Evolutionary conservation across 495 filamentous ascomycete species (phyloP).

Genomic region (Penicillium paxilli): DNA sequence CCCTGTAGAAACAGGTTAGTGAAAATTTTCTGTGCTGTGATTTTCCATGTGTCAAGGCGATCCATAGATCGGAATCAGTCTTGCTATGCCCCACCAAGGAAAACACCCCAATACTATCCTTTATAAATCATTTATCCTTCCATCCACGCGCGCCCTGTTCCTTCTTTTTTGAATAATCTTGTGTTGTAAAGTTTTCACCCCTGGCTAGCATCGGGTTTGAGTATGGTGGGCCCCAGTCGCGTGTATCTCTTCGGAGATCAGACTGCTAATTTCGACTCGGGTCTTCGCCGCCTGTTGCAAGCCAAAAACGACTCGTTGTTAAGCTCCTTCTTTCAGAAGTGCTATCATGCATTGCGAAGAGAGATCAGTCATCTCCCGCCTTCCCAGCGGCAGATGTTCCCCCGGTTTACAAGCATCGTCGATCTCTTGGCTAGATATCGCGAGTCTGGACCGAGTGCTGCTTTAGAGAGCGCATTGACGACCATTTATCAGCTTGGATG

Average conservation of each 20-base stretch:
- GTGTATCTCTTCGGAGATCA: conserved; percentile 75
- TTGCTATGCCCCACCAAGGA: conserved; percentile 4
- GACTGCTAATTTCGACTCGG: conserved; percentile 68
- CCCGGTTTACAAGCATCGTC: conserved; percentile 66
- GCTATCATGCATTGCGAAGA: conserved; percentile 59
- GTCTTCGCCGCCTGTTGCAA: conserved; percentile 62
- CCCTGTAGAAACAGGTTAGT: conserved; percentile 7
- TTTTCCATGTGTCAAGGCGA: conserved; percentile 8
- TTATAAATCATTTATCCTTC: conserved; percentile 26
- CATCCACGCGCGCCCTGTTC: background rate
- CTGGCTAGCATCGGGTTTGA: conserved; percentile 15
- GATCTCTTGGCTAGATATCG: conserved; percentile 72
- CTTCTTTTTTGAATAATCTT: conserved; percentile 4
- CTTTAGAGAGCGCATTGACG: conserved; percentile 64
- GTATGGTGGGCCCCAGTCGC: conserved; percentile 34
- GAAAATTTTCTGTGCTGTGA: background rate
- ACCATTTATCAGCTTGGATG: conserved; percentile 71
- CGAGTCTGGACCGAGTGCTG: conserved; percentile 56
- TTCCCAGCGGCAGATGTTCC: conserved; percentile 60
- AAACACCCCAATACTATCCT: background rate
- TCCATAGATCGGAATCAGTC: conserved; percentile 6
- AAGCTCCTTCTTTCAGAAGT: conserved; percentile 64
- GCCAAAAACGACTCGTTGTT: conserved; percentile 65
- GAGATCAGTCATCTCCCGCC: conserved; percentile 62
- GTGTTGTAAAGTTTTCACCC: conserved; percentile 14